Conservation (phyloP, 208 protist genomes). For the Trypanosoma brucei region DNA sequence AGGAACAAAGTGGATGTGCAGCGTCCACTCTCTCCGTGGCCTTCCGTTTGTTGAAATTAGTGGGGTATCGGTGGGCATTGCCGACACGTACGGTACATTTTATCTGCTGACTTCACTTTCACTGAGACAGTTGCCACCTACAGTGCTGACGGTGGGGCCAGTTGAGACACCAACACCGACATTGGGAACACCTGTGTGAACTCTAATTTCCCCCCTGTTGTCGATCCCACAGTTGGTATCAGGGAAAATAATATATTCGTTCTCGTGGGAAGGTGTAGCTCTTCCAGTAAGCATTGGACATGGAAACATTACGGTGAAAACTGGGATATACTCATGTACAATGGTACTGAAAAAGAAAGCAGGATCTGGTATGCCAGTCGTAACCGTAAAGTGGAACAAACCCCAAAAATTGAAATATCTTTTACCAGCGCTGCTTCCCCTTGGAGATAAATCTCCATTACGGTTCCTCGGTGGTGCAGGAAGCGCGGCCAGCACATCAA, state of each 20-base stretch:
- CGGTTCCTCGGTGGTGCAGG: background rate
- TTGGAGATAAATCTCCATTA: background rate
- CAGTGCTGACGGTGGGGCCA: background rate
- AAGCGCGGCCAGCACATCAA: background rate
- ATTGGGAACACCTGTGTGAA: background rate
- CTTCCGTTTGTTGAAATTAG: background rate
- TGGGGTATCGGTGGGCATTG: background rate
- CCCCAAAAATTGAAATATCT: too few relatives aligned
- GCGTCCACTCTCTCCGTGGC: background rate
- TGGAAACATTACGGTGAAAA: background rate
- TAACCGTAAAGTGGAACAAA: too few relatives aligned
- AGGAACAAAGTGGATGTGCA: too few relatives aligned
- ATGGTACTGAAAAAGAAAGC: background rate
- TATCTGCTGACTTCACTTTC: background rate
- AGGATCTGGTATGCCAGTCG: too few relatives aligned
- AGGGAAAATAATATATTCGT: background rate
- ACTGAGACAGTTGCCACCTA: background rate
- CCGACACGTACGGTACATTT: background rate
- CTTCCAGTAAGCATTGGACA: background rate
- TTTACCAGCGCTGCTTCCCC: too few relatives aligned
- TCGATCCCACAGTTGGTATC: background rate
- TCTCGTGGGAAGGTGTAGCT: background rate
- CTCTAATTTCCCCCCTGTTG: background rate
- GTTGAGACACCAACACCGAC: background rate
- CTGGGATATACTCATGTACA: background rate